Percentiles rank a stretch among this genome's conserved stretches.
Evolutionary conservation across 2,329 filamentous ascomycete species (phyloP).

Genomic region (Cyphellophora europaea): DNA sequence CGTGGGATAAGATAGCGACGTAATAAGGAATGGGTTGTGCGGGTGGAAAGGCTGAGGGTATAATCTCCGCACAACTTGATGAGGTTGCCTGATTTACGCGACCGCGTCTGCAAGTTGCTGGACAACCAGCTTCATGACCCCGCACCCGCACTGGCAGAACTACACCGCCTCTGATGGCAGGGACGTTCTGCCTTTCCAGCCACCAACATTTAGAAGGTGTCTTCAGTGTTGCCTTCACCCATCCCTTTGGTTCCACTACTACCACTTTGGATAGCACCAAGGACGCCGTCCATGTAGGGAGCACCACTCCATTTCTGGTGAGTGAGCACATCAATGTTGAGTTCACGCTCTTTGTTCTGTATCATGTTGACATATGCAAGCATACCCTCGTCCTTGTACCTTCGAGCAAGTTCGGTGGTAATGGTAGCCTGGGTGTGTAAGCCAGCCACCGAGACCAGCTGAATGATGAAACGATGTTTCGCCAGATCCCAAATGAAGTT

Average conservation of each 20-base stretch:
- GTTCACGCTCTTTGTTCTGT: constrained; percentile 80
- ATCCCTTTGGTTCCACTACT: constrained; percentile 85
- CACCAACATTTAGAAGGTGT: constrained; percentile 22
- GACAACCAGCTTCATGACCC: too few species aligned
- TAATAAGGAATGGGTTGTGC: too few species aligned
- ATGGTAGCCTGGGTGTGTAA: constrained; percentile 56
- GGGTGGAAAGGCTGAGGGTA: too few species aligned
- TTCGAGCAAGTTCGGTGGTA: constrained; percentile 64
- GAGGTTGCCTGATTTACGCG: too few species aligned
- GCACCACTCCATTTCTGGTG: constrained; percentile 76
- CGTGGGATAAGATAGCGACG: too few species aligned
- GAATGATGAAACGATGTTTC: constrained; percentile 64
- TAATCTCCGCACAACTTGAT: too few species aligned
- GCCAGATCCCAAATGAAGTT: constrained; percentile 96
- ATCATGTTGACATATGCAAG: constrained; percentile 92
- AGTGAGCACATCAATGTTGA: constrained; percentile 84
- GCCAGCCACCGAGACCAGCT: constrained; percentile 56
- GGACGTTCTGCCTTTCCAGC: too few species aligned
- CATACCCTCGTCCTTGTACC: constrained; percentile 90
- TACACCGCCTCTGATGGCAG: too few species aligned
- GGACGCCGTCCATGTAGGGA: constrained; percentile 73
- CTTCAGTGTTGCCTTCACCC: constrained; percentile 88
- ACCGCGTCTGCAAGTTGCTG: too few species aligned
- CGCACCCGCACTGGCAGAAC: too few species aligned
- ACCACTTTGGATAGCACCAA: constrained; percentile 84